phyloP scores from a whole-genome alignment of 768 basidiomycete species.

The Tylopilus sp. region DNA sequence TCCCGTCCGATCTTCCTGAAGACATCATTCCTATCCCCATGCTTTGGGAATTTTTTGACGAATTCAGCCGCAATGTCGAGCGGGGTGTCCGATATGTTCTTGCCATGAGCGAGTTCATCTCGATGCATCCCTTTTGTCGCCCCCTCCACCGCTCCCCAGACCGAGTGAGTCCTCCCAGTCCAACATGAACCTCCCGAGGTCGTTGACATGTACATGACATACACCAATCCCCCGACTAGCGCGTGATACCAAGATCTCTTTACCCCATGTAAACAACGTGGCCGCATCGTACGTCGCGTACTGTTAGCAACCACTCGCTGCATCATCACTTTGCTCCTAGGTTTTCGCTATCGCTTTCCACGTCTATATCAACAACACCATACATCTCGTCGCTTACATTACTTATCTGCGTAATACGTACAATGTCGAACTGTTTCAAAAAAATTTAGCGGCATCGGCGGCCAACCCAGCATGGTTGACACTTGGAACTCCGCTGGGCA shows the following conservation, averaged over 20 bases:
- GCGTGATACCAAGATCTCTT: constrained; percentile 62
- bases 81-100: constrained; percentile 47
- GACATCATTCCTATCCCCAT: constrained; percentile 42
- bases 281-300: constrained; percentile 47
- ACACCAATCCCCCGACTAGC: constrained; percentile 64
- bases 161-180: constrained; percentile 66
- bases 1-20: too few species aligned
- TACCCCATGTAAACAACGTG: constrained; percentile 6
- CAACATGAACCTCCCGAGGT: constrained; percentile 51
- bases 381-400: constrained; percentile 52
- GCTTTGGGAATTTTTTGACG: constrained; percentile 53
- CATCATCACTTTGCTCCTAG: constrained; percentile 32
- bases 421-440: constrained; percentile 36
- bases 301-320: neutral
- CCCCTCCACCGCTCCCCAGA: constrained; percentile 37
- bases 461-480: constrained; percentile 35
- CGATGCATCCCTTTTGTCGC: neutral
- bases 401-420: constrained; percentile 35
- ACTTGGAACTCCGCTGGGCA: constrained; percentile 44
- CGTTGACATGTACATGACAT: constrained; percentile 53
- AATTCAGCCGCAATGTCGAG: constrained; percentile 44
- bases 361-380: constrained; percentile 55
- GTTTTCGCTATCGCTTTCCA: constrained; percentile 60
- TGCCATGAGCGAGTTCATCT: constrained; percentile 74
- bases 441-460: constrained; percentile 47